Evolutionary conservation across 228 moss, liverwort and hornwort species (phyloP), one percentile per base, ranked within the genome.

Genomic region (Sphagnum magellanicum): DNA sequence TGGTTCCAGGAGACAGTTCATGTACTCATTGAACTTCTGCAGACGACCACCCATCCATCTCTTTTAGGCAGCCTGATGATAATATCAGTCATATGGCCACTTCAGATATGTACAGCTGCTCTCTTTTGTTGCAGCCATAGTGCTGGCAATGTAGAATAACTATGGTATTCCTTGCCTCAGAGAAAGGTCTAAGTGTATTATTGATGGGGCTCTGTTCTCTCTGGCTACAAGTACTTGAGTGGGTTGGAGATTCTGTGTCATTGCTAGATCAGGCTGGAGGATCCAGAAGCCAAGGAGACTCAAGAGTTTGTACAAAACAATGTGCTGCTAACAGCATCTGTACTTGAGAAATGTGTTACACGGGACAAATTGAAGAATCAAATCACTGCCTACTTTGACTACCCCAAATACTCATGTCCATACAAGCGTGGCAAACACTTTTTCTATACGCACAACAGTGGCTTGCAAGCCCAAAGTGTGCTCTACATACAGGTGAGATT

Each of bases 1-100:
- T 32, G 91, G 89, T 68, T 94, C 91, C 66, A 81, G 91, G 79
- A 87, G 86, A 69, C 88, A 94, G 71, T 91, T 94, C 55, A 91
- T 91, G 63, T 84, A 94, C 59, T 60, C 88, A 46, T 91, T 94
- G 57, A 73, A 84, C 76, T 53, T 91, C 32, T 32, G 32, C 32
- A 32, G 32, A 32, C 32, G 3, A 32, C 32, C 32, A 32, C 32
- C 32, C 32, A 32, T 32, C 32, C 32, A 32, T 32, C 32, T 32
- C 32, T 32, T 32, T 32, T 32, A 32, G 32, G 32, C 32, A 32
- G 32, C 32, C 32, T 32, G 32, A 32, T 32, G 32, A 32, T 32
- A 32, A 32, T 32, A 32, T 32, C 32, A 32, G 32, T 32, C 32
- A 32, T 32, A 32, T 32, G 32, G 32, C 32, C 32, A 32, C 32